Conservation (phyloP, 768 basidiomycete genomes). For the Suillus subluteus region DNA sequence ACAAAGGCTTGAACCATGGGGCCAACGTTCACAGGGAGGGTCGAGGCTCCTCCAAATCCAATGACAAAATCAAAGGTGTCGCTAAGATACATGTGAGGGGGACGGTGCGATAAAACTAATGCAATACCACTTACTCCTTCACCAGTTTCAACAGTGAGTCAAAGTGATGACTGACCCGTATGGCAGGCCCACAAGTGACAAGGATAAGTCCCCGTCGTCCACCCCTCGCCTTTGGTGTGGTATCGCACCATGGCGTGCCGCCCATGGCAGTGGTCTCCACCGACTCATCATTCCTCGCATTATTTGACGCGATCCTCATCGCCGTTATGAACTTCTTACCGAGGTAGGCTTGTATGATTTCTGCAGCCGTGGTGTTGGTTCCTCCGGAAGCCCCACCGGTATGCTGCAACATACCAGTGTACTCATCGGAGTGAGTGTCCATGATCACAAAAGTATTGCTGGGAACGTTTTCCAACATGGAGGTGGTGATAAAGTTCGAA, state of each 20-base stretch:
- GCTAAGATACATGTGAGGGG: background rate
- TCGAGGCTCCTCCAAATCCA: slow-evolving; percentile 8
- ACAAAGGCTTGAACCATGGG: background rate
- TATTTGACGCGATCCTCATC: background rate
- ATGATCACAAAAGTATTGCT: background rate
- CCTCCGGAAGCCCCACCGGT: background rate
- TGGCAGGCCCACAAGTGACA: background rate
- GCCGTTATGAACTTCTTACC: background rate
- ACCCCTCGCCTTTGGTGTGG: background rate
- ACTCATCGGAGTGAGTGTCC: background rate
- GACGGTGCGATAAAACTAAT: background rate
- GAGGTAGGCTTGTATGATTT: background rate
- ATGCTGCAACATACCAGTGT: background rate
- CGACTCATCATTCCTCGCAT: background rate
- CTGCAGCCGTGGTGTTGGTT: background rate
- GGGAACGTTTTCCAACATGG: background rate
- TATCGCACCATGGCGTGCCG: background rate
- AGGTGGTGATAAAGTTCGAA: no score
- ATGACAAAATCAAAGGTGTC: slow-evolving; percentile 5
- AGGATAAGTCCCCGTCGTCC: background rate
- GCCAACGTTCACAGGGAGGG: background rate
- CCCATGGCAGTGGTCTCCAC: background rate
- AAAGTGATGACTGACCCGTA: background rate
- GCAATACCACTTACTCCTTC: background rate
- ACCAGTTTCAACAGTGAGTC: background rate